A percentile compares a stretch with the other conserved stretches of the same genome.
phyloP scores from a whole-genome alignment of 805 yeast genomes.

The Blastobotrys peoriensis region DNA sequence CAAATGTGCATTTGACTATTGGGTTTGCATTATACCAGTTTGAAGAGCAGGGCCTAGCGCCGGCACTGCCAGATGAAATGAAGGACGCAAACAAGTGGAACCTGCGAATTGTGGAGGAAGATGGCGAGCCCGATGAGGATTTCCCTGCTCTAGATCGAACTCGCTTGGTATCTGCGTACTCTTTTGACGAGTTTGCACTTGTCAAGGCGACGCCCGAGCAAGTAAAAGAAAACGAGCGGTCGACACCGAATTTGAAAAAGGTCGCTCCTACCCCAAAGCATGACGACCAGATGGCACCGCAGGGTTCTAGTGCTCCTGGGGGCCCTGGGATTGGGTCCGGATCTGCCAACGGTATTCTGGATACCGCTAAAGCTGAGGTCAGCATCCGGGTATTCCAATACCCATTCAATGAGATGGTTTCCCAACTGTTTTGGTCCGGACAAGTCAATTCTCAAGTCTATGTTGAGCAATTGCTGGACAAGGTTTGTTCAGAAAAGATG shows the following conservation, averaged over 20 bases:
- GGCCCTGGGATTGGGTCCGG: constrained; percentile 1
- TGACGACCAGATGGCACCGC: not conserved
- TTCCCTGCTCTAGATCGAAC: constrained; percentile 81
- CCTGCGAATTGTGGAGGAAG: constrained; percentile 82
- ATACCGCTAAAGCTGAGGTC: constrained; percentile 12
- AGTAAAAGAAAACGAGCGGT: constrained; percentile 25
- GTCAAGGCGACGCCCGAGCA: constrained; percentile 45
- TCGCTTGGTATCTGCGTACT: constrained; percentile 60
- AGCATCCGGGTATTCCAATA: constrained; percentile 25
- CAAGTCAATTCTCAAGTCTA: constrained; percentile 17
- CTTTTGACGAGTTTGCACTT: constrained; percentile 76
- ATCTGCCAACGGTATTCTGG: constrained; percentile 2
- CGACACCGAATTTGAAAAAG: constrained; percentile 28
- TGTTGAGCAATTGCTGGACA: constrained; percentile 23
- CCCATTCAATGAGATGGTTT: constrained; percentile 29
- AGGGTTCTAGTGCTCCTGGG: not conserved
- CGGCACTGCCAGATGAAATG: constrained; percentile 22
- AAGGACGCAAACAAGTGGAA: constrained; percentile 67
- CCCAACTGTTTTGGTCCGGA: constrained; percentile 25
- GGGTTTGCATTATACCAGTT: constrained; percentile 44
- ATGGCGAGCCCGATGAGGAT: constrained; percentile 83
- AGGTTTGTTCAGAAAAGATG: constrained; percentile 27
- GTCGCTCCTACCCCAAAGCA: not conserved
- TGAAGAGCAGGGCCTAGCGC: constrained; percentile 23
- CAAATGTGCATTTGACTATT: constrained; percentile 47